Evolutionary conservation across 2,329 filamentous ascomycete species (phyloP).

Genomic region (Pseudocercospora cruenta): DNA sequence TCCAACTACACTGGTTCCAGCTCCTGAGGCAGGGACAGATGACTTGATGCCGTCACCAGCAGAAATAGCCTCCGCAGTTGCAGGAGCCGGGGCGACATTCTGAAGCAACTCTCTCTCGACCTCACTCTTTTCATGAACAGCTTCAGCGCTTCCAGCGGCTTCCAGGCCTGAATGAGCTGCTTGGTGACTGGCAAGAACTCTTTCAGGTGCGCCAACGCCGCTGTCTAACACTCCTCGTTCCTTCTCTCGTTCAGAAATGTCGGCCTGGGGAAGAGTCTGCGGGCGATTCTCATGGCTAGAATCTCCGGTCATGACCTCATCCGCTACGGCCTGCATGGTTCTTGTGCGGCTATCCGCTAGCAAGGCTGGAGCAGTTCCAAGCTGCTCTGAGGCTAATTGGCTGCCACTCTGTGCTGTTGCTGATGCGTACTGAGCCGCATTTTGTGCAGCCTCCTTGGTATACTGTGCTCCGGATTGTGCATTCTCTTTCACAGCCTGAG

Average conservation of each 20-base stretch:
- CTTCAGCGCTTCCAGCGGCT: constrained; percentile 67
- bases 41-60: neutral
- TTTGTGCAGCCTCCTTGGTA: neutral
- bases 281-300: constrained; percentile 17
- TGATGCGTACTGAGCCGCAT: neutral
- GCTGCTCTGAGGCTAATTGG: neutral
- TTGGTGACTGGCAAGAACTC: constrained; percentile 11
- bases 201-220: neutral
- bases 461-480: neutral
- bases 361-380: neutral
- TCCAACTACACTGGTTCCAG: neutral
- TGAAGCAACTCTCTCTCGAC: constrained; percentile 68
- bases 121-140: constrained; percentile 73
- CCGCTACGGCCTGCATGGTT: neutral
- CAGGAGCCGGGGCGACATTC: neutral
- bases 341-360: neutral
- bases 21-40: neutral
- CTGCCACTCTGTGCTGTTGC: neutral
- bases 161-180: constrained; percentile 57
- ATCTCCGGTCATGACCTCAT: neutral
- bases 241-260: constrained; percentile 2
- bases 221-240: neutral
- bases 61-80: neutral
- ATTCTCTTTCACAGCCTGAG: constrained; percentile 11
- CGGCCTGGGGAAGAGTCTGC: constrained; percentile 12